Evolutionary conservation across 305 asterid species (phyloP).

Genomic region (Withania somnifera): DNA sequence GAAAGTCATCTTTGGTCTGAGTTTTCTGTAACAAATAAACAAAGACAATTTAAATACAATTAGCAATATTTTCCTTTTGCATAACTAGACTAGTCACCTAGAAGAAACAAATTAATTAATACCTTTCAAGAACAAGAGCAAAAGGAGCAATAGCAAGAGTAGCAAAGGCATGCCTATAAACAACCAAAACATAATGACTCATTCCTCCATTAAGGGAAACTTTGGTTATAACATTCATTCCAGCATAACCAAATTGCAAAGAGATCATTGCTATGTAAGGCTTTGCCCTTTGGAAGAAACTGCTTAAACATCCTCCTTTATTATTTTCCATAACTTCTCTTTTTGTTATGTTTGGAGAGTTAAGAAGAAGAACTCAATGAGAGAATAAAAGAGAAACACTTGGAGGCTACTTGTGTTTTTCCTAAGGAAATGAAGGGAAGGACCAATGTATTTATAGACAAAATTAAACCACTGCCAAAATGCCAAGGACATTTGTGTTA

Average conservation of each 20-base stretch:
- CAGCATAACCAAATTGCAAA: constrained; percentile 82
- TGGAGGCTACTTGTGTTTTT: constrained; percentile 34
- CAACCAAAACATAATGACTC: constrained; percentile 87
- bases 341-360: neutral
- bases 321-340: constrained; percentile 48
- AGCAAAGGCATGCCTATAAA: constrained; percentile 81
- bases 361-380: neutral
- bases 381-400: constrained; percentile 37
- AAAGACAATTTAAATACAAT: neutral
- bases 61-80: neutral
- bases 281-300: constrained; percentile 39
- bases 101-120: neutral
- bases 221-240: constrained; percentile 80
- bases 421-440: constrained; percentile 31
- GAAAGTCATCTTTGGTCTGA: constrained; percentile 90
- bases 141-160: constrained; percentile 80
- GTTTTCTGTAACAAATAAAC: constrained; percentile 38
- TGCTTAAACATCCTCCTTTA: constrained; percentile 36
- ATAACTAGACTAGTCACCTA: neutral
- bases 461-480: neutral
- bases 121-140: constrained; percentile 76
- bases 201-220: constrained; percentile 77
- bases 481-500: constrained; percentile 1
- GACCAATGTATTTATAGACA: constrained; percentile 39
- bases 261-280: constrained; percentile 82